These are phyloP conservation scores for Rhodotorula sp. DNA, from an alignment of 1,284 basidiomycete species.

Conservation along the genomic window DNA sequence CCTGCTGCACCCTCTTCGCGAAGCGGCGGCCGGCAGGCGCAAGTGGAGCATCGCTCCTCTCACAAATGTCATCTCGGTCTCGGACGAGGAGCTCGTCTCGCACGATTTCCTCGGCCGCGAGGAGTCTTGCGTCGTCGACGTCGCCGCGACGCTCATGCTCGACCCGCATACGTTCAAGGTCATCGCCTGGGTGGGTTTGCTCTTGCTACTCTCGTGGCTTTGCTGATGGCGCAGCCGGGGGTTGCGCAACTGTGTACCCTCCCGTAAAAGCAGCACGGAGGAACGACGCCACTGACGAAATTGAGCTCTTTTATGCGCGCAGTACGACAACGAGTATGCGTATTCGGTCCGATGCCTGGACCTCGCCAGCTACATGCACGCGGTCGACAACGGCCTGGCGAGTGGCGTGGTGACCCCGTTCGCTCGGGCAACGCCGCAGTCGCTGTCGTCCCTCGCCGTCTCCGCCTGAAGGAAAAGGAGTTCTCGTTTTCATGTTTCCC, in stretches of 20 bases:
- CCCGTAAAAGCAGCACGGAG: neutral
- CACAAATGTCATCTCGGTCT: constrained; percentile 47
- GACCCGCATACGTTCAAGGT: constrained; percentile 50
- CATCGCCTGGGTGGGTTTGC: constrained; percentile 46
- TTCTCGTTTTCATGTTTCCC: neutral
- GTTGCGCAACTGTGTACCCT: constrained; percentile 21
- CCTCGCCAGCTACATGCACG: constrained; percentile 44
- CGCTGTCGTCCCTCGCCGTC: neutral
- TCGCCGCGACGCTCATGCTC: constrained; percentile 49
- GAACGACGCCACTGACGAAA: constrained; percentile 23
- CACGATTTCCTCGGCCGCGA: constrained; percentile 50
- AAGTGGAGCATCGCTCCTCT: constrained; percentile 17
- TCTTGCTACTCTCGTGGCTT: neutral
- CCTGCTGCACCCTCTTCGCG: constrained; percentile 49
- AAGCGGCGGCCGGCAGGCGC: constrained; percentile 44
- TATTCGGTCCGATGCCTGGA: constrained; percentile 38
- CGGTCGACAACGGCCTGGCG: constrained; percentile 43
- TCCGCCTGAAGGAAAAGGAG: too few species aligned
- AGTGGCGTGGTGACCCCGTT: constrained; percentile 1
- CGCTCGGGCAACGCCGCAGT: neutral
- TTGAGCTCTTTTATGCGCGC: neutral
- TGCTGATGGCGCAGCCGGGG: neutral
- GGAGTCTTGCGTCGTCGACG: constrained; percentile 49
- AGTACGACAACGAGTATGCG: neutral
- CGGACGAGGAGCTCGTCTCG: constrained; percentile 52